Evolutionary conservation across 192 early-diverging fungal species (phyloP).

Genomic region (Phlyctochytrium planicorne): DNA sequence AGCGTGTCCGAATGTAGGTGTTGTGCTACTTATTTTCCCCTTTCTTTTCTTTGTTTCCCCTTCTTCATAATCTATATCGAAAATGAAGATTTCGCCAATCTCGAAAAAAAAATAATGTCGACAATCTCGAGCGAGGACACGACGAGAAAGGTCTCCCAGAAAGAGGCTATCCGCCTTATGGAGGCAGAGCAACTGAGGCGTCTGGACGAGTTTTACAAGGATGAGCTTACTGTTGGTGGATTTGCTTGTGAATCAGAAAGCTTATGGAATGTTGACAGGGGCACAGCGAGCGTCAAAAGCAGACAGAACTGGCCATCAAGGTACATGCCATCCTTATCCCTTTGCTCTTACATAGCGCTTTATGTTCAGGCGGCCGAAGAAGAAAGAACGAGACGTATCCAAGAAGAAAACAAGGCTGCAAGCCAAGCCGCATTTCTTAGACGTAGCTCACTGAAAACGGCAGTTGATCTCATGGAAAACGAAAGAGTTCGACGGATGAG

Average conservation of each 20-base stretch:
- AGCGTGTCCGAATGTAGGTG: too few species aligned
- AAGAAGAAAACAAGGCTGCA: neutral
- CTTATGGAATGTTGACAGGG: neutral
- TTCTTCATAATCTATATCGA: too few species aligned
- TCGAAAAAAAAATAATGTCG: too few species aligned
- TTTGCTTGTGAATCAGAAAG: neutral
- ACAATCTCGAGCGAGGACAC: too few species aligned
- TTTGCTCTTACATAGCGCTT: too few species aligned
- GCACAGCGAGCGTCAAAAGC: neutral
- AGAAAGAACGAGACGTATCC: neutral
- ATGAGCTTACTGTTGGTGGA: neutral
- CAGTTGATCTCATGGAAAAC: neutral
- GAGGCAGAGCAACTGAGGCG: neutral
- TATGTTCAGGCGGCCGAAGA: neutral
- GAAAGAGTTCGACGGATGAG: neutral
- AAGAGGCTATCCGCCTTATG: neutral
- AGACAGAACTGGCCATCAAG: neutral
- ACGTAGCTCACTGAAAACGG: neutral
- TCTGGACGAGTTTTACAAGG: slow-evolving; percentile 1
- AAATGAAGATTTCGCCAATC: too few species aligned
- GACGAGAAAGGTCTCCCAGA: too few species aligned
- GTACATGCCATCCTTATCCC: too few species aligned
- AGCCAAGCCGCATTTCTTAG: neutral
- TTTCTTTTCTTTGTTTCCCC: too few species aligned
- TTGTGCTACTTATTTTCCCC: too few species aligned